Evolutionary conservation across 2,329 filamentous ascomycete genomes (phyloP).

Genomic region (Dactylonectria macrodidyma): DNA sequence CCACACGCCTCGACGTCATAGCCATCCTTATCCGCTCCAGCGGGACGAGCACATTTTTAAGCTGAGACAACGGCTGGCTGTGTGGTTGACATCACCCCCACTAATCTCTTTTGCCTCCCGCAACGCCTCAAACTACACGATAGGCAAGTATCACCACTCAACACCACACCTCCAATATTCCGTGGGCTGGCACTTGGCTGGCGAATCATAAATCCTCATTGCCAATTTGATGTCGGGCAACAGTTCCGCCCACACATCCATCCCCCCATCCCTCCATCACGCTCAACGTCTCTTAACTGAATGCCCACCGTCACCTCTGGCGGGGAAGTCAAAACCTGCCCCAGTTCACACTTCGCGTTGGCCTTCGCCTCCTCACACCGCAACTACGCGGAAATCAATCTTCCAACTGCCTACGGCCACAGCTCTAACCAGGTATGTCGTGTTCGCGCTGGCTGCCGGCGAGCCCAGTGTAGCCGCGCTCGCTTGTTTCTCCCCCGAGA

Average conservation of each 20-base stretch:
- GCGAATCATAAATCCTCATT: neutral
- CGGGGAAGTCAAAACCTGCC: neutral
- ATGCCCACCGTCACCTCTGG: neutral
- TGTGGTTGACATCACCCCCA: neutral
- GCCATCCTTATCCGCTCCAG: neutral
- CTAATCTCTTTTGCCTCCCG: neutral
- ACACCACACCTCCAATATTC: neutral
- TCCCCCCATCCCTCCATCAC: neutral
- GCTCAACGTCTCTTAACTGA: neutral
- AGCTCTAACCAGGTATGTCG: neutral
- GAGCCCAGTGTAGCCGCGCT: neutral
- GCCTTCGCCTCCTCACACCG: constrained; percentile 16
- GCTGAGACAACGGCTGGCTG: neutral
- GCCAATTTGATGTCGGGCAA: neutral
- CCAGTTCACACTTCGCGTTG: neutral
- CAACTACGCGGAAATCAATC: constrained; percentile 18
- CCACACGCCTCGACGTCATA: constrained; percentile 2
- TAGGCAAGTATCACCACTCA: too few relatives aligned
- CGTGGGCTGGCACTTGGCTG: neutral
- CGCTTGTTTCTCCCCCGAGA: neutral
- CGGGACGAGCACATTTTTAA: neutral
- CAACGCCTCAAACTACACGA: neutral
- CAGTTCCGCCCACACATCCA: neutral
- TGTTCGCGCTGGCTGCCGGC: constrained; percentile 10
- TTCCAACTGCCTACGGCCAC: constrained; percentile 14